Conservation (phyloP, 225 moss, liverwort and hornwort genomes). For the Thuidium tamariscinum region DNA sequence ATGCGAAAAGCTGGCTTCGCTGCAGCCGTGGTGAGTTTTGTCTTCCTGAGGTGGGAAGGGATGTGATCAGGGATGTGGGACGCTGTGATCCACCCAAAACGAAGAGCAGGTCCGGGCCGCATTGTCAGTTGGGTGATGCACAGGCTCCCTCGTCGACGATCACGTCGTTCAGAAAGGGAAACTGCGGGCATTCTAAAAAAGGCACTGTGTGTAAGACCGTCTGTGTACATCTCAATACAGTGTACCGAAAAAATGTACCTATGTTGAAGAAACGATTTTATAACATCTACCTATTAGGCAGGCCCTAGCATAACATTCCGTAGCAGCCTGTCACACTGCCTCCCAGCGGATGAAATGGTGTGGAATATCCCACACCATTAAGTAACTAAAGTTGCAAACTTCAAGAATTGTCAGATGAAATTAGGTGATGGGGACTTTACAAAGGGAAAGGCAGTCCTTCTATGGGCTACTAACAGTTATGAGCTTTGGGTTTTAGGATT, state of each 20-base stretch:
- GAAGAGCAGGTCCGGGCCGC: background rate
- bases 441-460: no score
- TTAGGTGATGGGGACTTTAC: no score
- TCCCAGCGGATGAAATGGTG: no score
- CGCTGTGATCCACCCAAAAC: background rate
- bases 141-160: background rate
- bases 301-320: no score
- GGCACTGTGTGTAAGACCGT: background rate
- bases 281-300: background rate
- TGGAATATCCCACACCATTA: no score
- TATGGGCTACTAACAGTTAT: no score
- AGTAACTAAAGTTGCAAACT: no score
- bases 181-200: background rate
- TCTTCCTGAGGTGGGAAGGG: background rate
- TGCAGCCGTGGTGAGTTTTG: background rate
- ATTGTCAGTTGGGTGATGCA: background rate
- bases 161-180: background rate
- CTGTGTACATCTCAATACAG: background rate
- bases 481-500: background rate
- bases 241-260: background rate
- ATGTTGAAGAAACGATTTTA: background rate
- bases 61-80: background rate
- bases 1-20: background rate
- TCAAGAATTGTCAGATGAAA: no score
- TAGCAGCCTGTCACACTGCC: no score